A percentile compares a stretch with the other conserved stretches of the same genome.
Evolutionary conservation across 2,329 filamentous ascomycete species (phyloP).

Genomic region (Metarhizium sp.): DNA sequence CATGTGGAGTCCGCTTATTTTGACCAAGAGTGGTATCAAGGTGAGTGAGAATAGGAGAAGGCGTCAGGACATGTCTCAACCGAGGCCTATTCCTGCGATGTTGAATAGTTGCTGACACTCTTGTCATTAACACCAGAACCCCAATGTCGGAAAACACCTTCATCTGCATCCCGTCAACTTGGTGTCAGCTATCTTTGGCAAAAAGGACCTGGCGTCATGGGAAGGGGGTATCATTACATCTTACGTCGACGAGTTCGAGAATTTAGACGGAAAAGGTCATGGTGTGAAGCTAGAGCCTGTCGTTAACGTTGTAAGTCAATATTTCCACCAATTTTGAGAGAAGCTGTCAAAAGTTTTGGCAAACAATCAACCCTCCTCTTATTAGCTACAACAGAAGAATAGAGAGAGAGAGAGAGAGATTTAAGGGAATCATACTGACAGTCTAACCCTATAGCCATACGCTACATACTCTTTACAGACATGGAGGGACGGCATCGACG

Average conservation of each 20-base stretch:
- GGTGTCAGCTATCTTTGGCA: constrained; percentile 53
- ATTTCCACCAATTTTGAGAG: not conserved
- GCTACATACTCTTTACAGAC: constrained; percentile 52
- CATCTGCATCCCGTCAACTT: constrained; percentile 67
- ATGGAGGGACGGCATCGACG: constrained; percentile 60
- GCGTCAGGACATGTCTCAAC: not conserved
- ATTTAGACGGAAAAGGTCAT: constrained; percentile 71
- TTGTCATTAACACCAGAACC: constrained; percentile 41
- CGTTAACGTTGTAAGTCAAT: constrained; percentile 51
- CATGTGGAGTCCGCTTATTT: constrained; percentile 65
- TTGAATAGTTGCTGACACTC: constrained; percentile 11
- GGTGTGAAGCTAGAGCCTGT: constrained; percentile 73
- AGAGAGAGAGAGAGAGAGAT: not conserved
- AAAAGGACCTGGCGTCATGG: constrained; percentile 58
- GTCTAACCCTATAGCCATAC: constrained; percentile 41
- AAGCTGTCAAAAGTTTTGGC: not conserved
- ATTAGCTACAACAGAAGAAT: not conserved
- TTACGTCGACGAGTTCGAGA: constrained; percentile 68
- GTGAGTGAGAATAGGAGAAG: constrained; percentile 26
- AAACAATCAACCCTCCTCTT: not conserved
- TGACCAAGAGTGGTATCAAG: constrained; percentile 68
- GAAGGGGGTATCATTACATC: constrained; percentile 70
- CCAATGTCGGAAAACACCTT: constrained; percentile 72
- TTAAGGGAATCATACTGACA: not conserved
- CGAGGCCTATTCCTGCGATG: not conserved